Evolutionary conservation across 1,284 basidiomycete genomes (phyloP).

Genomic region (Taiwanofungus camphoratus): DNA sequence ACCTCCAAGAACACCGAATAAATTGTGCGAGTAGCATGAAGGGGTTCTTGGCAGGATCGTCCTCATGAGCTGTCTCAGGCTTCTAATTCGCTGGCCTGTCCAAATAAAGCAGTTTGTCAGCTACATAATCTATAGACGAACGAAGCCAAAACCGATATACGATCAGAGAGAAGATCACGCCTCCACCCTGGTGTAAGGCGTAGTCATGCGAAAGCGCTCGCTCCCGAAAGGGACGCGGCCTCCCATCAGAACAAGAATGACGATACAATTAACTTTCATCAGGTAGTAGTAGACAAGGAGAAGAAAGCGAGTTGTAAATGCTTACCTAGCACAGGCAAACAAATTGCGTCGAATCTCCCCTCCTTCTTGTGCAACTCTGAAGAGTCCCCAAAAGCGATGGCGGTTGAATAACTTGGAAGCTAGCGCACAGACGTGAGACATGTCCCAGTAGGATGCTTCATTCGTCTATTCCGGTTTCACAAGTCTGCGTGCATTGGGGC

Average conservation of each 20-base stretch:
- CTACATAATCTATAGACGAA: neutral
- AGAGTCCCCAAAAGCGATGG: no score
- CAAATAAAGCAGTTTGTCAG: neutral
- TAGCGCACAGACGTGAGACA: no score
- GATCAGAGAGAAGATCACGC: conserved; percentile 6
- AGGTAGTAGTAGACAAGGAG: neutral
- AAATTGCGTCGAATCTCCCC: neutral
- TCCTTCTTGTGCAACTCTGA: no score
- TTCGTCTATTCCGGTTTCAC: no score
- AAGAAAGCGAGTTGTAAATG: neutral
- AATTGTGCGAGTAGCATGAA: no score
- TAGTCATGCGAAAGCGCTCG: conserved; percentile 1
- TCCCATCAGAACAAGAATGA: neutral
- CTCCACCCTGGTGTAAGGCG: neutral
- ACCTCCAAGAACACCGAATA: no score
- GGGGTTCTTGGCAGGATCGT: no score
- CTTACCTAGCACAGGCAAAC: neutral
- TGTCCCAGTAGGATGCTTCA: no score
- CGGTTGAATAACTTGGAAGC: no score
- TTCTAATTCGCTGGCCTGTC: no score
- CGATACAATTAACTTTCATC: neutral
- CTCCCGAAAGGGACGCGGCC: neutral
- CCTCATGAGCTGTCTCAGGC: no score
- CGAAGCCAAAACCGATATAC: neutral
- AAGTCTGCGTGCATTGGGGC: no score